Evolutionary conservation across 148 eudicot species (phyloP), one percentile per base, ranked within the genome.

Genomic region (Spergularia marina): DNA sequence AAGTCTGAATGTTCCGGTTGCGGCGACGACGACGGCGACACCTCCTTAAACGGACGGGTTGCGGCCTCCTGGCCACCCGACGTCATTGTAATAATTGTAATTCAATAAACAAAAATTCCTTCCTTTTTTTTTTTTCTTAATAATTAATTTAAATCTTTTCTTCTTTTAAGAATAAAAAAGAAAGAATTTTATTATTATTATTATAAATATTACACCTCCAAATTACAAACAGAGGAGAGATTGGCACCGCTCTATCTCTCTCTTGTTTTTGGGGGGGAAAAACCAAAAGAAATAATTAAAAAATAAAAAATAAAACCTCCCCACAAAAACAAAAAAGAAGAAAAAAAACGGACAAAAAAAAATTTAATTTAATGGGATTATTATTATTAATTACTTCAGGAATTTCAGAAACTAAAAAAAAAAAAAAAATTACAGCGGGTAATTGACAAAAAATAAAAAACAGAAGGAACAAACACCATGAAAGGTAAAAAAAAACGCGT

Each of bases 1-100:
- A 80, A 23, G 66, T 82, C 92, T 20, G 30, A 51, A 5, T 30
- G 15, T 21, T 72, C 68, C 15, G n/a, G 51, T n/a, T 49, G 56
- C 7, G 41, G 65, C 14, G 74, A n/a, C 16, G 36, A 57, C 7
- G 52, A 9, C 8, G 25, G 23, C 14, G 20, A 70, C 41, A 36
- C 15, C 34, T 62, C 80, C 70, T 16, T 70, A 7, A 51, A 63
- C 17, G 66, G 66, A 14, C 21, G 66, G 62, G 47, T 69, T 34
- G 70, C 53, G 53, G 40, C 68, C 65, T 78, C 82, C 39, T 62
- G 68, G 44, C 76, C 62, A 41, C 34, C 57, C 59, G 69, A 15
- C 66, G 69, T 72, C 74, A 68, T 73, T 21, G 20, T 51, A 17
- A 15, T 51, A 30, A 30, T 30, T 30, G 6, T 15, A 64, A 13